phyloP scores from a whole-genome alignment of 768 basidiomycete species.

The Boletus patriciae region DNA sequence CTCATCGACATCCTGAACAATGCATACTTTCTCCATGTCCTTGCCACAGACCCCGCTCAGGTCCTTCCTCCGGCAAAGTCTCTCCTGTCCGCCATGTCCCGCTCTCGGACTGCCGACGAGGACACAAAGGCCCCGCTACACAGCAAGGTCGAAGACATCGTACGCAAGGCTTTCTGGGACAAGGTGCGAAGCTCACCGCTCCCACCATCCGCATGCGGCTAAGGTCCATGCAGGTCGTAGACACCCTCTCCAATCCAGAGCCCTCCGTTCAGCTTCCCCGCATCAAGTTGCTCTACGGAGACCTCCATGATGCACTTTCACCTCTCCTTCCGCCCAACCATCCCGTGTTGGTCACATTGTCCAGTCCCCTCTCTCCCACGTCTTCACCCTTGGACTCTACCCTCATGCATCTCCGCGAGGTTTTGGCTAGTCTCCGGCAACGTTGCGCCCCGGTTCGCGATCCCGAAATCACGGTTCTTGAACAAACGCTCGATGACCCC shows the following conservation, averaged over 20 bases:
- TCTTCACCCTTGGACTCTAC: constrained; percentile 64
- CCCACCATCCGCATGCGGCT: constrained; percentile 12
- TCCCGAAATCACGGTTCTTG: constrained; percentile 46
- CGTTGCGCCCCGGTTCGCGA: constrained; percentile 73
- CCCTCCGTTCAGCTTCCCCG: constrained; percentile 61
- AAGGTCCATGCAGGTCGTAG: constrained; percentile 47
- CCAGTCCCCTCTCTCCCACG: constrained; percentile 64
- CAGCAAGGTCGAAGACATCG: constrained; percentile 46
- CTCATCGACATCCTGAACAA: constrained; percentile 57
- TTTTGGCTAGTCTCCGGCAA: constrained; percentile 50
- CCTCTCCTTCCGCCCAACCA: constrained; percentile 62
- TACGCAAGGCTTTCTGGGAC: constrained; percentile 73
- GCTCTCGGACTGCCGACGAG: constrained; percentile 19
- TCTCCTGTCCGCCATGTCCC: constrained; percentile 59
- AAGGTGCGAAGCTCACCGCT: constrained; percentile 47
- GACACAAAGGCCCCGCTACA: constrained; percentile 39
- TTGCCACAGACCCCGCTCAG: constrained; percentile 58
- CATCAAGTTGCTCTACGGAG: constrained; percentile 54
- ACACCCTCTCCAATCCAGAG: constrained; percentile 54
- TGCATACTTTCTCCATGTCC: constrained; percentile 64
- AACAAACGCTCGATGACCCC: constrained; percentile 37
- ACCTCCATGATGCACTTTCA: constrained; percentile 49
- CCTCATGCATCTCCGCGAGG: constrained; percentile 52
- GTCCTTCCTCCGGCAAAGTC: constrained; percentile 75
- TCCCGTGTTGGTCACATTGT: constrained; percentile 49